phyloP scores from a whole-genome alignment of 2,329 filamentous ascomycete species.

The Aotearoamyces nothofagi region DNA sequence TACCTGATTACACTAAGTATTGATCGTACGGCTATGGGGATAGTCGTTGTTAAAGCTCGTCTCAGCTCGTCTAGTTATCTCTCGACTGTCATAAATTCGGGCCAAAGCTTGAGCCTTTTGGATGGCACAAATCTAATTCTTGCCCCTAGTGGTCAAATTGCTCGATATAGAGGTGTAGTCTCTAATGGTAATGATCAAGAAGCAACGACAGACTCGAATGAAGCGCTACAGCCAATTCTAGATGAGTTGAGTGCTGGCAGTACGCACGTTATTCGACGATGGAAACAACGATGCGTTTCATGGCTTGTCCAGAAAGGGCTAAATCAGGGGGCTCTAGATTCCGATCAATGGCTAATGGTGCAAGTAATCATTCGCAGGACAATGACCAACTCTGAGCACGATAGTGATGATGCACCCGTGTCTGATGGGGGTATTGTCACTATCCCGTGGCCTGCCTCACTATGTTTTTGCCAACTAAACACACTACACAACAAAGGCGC shows the following conservation, averaged over 20 bases:
- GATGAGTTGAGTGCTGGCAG: background rate
- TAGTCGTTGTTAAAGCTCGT: constrained; percentile 4
- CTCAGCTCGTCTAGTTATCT: background rate
- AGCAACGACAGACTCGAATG: background rate
- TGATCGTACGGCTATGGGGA: background rate
- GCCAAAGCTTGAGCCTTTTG: constrained; percentile 1
- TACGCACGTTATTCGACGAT: background rate
- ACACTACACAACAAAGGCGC: background rate
- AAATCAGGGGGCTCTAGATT: background rate
- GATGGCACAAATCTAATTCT: constrained; percentile 16
- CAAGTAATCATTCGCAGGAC: background rate
- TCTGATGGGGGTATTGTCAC: constrained; percentile 9
- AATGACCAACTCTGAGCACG: background rate
- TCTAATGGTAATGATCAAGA: constrained; percentile 9
- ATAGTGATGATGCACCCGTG: background rate
- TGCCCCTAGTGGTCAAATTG: constrained; percentile 17
- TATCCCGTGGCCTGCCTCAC: constrained; percentile 18
- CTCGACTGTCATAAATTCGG: background rate
- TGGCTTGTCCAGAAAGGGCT: constrained; percentile 3
- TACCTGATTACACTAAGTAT: background rate
- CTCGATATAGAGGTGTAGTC: constrained; percentile 13
- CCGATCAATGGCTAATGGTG: background rate
- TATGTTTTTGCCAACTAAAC: constrained; percentile 16
- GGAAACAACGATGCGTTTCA: background rate
- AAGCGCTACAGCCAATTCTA: background rate